Evolutionary conservation across 805 yeast species (phyloP).

Genomic region (Aciculoconidium aculeatum): DNA sequence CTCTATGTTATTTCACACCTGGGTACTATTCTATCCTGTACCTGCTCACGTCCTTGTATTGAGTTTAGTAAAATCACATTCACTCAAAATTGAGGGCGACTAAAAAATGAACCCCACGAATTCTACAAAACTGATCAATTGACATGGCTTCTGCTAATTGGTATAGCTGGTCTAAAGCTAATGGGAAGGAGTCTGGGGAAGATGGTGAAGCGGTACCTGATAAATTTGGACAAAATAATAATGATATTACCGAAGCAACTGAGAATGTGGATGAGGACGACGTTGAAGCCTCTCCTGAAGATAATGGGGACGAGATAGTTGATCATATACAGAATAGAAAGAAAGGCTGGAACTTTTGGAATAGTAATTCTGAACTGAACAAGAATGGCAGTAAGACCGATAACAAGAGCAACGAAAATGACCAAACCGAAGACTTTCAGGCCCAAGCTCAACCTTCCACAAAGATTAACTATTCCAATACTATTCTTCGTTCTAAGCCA

Average conservation of each 20-base stretch:
- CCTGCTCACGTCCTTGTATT: too few species aligned
- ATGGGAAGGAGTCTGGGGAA: slow-evolving; percentile 2
- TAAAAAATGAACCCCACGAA: too few species aligned
- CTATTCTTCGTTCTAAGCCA: slow-evolving; percentile 26
- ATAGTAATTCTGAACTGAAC: slow-evolving; percentile 8
- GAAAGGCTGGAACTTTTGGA: slow-evolving; percentile 37
- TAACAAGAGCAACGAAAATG: slow-evolving; percentile 9
- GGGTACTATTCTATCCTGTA: too few species aligned
- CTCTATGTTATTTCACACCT: too few species aligned
- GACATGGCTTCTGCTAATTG: slow-evolving; percentile 22
- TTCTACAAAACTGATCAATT: slow-evolving; percentile 4
- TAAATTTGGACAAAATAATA: slow-evolving; percentile 3
- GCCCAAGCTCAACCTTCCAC: too few species aligned
- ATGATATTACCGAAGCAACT: slow-evolving; percentile 12
- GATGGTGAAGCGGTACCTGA: slow-evolving; percentile 9
- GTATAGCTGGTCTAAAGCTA: slow-evolving; percentile 18
- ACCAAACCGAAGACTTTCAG: slow-evolving; percentile 5
- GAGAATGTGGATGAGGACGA: slow-evolving; percentile 14
- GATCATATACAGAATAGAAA: slow-evolving; percentile 23
- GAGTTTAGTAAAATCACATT: too few species aligned
- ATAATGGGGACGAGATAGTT: slow-evolving; percentile 27
- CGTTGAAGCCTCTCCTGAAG: slow-evolving; percentile 18
- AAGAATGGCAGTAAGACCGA: slow-evolving; percentile 7
- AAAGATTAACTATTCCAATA: too few species aligned
- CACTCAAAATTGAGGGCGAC: too few species aligned